Evolutionary conservation across 1,284 basidiomycete genomes (phyloP).

Genomic region (Pyrrhoderma lamaoense): DNA sequence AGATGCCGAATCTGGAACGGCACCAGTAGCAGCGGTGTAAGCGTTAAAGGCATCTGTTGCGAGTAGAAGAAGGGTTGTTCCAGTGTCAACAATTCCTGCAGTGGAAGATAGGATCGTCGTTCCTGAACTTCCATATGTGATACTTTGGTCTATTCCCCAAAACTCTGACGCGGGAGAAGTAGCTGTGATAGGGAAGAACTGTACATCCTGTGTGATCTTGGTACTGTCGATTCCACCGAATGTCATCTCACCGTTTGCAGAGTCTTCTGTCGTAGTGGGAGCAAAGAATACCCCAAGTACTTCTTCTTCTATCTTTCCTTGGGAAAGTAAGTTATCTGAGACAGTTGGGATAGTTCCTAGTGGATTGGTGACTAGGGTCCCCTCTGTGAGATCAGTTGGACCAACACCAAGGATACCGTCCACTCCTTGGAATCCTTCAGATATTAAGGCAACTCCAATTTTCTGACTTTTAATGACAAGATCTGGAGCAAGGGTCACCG

Average conservation of each 20-base stretch:
- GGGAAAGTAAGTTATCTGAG: constrained; percentile 21
- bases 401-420: constrained; percentile 20
- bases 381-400: constrained; percentile 22
- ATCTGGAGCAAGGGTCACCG: background rate
- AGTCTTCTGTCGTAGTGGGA: constrained; percentile 16
- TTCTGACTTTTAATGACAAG: constrained; percentile 28
- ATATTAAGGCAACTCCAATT: constrained; percentile 31
- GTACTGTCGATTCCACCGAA: constrained; percentile 21
- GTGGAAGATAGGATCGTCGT: constrained; percentile 37
- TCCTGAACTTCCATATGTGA: constrained; percentile 29
- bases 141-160: constrained; percentile 13
- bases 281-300: constrained; percentile 22
- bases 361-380: constrained; percentile 23
- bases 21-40: constrained; percentile 17
- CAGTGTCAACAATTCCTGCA: constrained; percentile 59
- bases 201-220: constrained; percentile 17
- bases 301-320: constrained; percentile 19
- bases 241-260: constrained; percentile 21
- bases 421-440: constrained; percentile 30
- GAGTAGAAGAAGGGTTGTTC: constrained; percentile 19
- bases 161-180: constrained; percentile 24
- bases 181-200: constrained; percentile 19
- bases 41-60: constrained; percentile 18
- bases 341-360: constrained; percentile 21
- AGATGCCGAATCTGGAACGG: constrained; percentile 15